phyloP scores from a whole-genome alignment of 257 asterid genomes.

The Solanum chmielewskii region DNA sequence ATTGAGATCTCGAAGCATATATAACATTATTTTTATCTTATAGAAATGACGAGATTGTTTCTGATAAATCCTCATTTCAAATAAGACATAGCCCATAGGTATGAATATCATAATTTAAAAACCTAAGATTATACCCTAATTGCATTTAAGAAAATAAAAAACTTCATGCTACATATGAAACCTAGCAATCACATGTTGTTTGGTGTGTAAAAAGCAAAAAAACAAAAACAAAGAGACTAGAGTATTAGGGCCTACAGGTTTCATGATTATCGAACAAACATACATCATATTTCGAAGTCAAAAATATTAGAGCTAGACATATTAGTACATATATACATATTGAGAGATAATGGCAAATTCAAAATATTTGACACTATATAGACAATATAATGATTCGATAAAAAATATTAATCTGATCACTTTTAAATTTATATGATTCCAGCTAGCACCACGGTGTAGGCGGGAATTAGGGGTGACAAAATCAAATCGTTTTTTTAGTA shows the following conservation, averaged over 20 bases:
- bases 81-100: too few species aligned
- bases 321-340: not conserved
- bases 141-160: not conserved
- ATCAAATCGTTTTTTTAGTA: not conserved
- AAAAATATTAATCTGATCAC: not conserved
- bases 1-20: not conserved
- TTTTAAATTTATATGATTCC: not conserved
- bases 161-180: not conserved
- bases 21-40: not conserved
- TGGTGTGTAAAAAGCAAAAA: not conserved
- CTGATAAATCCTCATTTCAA: fast-evolving
- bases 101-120: not conserved
- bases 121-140: not conserved
- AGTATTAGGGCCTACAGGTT: not conserved
- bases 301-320: not conserved
- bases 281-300: not conserved
- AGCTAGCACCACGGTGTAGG: not conserved
- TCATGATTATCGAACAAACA: not conserved
- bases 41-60: not conserved
- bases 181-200: not conserved
- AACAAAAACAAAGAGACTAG: not conserved
- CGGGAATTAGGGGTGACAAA: not conserved
- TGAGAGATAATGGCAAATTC: not conserved
- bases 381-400: not conserved
- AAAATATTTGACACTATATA: not conserved